Evolutionary conservation across 2,329 filamentous ascomycete species (phyloP), one percentile per base, ranked within the genome.

Genomic region (Ceratocystiopsis sp.): DNA sequence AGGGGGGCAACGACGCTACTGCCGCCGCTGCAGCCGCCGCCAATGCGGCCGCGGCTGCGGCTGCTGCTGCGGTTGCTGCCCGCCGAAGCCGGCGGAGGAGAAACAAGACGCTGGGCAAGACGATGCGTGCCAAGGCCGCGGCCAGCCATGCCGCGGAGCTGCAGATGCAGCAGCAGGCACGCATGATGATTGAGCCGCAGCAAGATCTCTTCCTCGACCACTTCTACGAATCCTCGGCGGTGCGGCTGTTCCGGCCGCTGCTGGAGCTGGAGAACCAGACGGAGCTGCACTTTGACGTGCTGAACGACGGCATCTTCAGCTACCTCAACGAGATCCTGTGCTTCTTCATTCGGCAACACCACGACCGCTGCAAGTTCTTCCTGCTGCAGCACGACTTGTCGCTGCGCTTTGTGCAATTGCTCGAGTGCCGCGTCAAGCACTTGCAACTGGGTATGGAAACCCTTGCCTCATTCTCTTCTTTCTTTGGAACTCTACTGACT

Each of bases 241-340:
- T 75, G 48, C 83, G 81, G 55, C 71, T 98, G 0, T 98, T 96
- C 61, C 76, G 80, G 55, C 91, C 91, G 7, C 64, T 98, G 38
- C 78, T 86, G 50, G 78, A 86, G 44, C 68, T 98, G 35, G 81
- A 93, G 55, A 66, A 71, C 42, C 72, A 77, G 48, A 59, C 69
- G 36, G 75, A 84, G 53, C 71, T 82, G 62, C 69, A 78, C 48
- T 78, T 96, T 50, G 73, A 73, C 19, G 80, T 85, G 43, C 78
- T 91, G 53, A 80, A 94, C 59, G 84, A 91, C 21, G 84, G 84
- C n/a, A 71, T 96, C 49, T 93, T 87, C 59, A 80, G 78, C 17
- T 91, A 95, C 57, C 67, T 98, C 41, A 81, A 95, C 43, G 91
- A 98, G 57, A 84, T 95, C 25, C 70, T 96, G 41, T 87, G 83